A percentile compares a stretch with the other conserved stretches of the same genome.
These are phyloP conservation scores for Xylaria sp. DNA, from an alignment of 2,329 filamentous ascomycete genomes.

Conservation along the genomic window DNA sequence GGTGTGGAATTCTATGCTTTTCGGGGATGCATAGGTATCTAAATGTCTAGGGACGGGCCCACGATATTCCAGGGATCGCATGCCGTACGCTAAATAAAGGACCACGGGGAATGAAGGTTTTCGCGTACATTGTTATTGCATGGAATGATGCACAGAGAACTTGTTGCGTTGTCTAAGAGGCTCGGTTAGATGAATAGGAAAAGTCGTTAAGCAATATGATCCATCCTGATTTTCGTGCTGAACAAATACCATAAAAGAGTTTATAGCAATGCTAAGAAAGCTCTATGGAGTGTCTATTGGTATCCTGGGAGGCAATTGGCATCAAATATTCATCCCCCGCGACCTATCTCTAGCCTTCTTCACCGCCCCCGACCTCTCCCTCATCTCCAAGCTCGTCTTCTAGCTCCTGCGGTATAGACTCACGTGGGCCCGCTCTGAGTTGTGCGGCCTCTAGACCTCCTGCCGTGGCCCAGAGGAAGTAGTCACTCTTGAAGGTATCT, in stretches of 20 bases:
- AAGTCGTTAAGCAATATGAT: neutral
- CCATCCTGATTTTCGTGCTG: neutral
- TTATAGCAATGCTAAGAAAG: neutral
- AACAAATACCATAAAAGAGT: neutral
- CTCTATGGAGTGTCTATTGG: neutral
- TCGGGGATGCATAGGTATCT: neutral
- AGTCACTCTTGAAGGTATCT: constrained; percentile 76
- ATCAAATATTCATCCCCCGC: neutral
- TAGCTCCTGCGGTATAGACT: constrained; percentile 55
- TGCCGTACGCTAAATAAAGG: neutral
- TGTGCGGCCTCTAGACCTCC: constrained; percentile 72
- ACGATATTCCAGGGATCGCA: neutral
- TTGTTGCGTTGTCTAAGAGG: neutral
- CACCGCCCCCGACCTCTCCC: constrained; percentile 63
- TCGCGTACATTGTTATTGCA: neutral
- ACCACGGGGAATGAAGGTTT: neutral
- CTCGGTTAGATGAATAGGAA: neutral
- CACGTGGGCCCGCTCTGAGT: constrained; percentile 56
- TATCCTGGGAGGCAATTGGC: neutral
- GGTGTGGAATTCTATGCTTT: neutral
- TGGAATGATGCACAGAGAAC: neutral
- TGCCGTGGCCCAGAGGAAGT: constrained; percentile 80
- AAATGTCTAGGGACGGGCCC: neutral
- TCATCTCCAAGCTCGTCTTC: constrained; percentile 62
- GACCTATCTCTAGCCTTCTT: constrained; percentile 47